Evolutionary conservation across 257 asterid genomes (phyloP).

Genomic region (Echites panduratus): DNA sequence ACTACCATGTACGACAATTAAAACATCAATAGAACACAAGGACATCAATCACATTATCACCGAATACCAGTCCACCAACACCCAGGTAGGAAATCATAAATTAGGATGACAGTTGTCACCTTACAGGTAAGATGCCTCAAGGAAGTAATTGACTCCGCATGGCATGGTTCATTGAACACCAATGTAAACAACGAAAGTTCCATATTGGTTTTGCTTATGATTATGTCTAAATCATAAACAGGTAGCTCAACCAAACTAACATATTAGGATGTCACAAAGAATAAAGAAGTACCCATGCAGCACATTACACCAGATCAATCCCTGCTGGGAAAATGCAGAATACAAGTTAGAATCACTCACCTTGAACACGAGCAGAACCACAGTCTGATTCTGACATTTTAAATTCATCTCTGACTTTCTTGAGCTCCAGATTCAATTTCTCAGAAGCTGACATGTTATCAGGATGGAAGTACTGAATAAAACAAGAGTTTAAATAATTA

Average conservation of each 20-base stretch:
- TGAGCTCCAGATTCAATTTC: constrained; percentile 79
- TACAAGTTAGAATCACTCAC: constrained; percentile 28
- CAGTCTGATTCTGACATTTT: constrained; percentile 90
- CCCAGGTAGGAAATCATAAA: not conserved
- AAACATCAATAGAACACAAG: not conserved
- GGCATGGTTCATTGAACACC: not conserved
- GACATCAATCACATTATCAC: not conserved
- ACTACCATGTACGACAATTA: not conserved
- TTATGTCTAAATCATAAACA: not conserved
- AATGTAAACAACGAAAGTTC: not conserved
- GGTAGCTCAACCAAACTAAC: not conserved
- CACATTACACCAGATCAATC: not conserved
- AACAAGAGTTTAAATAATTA: constrained; percentile 9
- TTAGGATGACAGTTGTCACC: not conserved
- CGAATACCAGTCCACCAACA: not conserved
- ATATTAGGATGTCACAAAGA: not conserved
- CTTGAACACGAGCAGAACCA: constrained; percentile 96
- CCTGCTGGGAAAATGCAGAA: not conserved
- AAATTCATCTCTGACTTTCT: constrained; percentile 80
- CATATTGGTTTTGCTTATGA: not conserved
- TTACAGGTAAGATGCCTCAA: not conserved
- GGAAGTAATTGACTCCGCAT: not conserved
- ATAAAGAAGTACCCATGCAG: not conserved
- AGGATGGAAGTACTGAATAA: constrained; percentile 71
- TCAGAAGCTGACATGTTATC: constrained; percentile 89